Conservation (phyloP, 257 asterid genomes). For the Plantago elongata region DNA sequence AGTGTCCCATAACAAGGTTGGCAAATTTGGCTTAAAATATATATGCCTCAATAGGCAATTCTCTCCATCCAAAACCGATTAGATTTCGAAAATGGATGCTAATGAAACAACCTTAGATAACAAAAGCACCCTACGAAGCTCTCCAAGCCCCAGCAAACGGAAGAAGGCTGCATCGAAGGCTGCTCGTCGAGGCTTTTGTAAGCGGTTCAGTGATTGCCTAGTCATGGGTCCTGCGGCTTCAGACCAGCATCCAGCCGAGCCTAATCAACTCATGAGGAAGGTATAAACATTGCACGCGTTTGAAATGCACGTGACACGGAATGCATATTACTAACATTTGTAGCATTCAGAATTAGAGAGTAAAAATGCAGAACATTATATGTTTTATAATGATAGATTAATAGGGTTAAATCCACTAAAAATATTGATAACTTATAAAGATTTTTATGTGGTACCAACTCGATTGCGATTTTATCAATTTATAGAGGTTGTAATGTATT, state of each 20-base stretch:
- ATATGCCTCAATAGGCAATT: conserved; percentile 2
- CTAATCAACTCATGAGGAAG: conserved; percentile 26
- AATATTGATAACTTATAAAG: no score
- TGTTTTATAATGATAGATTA: no score
- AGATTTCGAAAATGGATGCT: conserved; percentile 20
- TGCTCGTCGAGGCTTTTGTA: conserved; percentile 34
- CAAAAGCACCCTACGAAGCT: conserved; percentile 5
- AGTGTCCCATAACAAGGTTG: conserved; percentile 17
- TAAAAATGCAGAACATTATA: no score
- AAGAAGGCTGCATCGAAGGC: conserved; percentile 13
- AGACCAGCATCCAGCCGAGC: conserved; percentile 9
- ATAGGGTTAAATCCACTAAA: no score
- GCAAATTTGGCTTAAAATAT: conserved; percentile 1
- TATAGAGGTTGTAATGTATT: background rate
- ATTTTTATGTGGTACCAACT: no score
- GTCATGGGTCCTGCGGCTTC: conserved; percentile 43
- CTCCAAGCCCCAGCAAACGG: conserved; percentile 21
- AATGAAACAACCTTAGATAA: conserved; percentile 22
- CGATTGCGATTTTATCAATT: no score
- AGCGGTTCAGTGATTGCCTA: conserved; percentile 40
- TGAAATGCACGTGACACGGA: background rate
- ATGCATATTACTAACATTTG: background rate
- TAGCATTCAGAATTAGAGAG: no score
- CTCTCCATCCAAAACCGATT: background rate
- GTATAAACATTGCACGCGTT: conserved; percentile 12